Conservation (phyloP, 805 yeast genomes). For the Candida adriatica region DNA sequence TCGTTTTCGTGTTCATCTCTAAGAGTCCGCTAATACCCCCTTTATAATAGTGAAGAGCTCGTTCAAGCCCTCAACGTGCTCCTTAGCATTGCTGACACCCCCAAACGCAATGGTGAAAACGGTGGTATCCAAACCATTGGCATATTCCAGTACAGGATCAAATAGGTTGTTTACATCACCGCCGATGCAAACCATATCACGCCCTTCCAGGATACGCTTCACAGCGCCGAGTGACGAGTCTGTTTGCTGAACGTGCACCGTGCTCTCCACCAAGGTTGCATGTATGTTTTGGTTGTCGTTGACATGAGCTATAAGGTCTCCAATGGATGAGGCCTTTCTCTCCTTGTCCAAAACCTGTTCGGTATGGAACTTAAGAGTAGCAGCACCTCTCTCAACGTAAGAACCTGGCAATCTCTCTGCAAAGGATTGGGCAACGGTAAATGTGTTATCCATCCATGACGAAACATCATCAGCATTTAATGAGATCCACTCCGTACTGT, state of each 20-base stretch:
- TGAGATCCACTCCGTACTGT: conserved; percentile 26
- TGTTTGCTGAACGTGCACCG: conserved; percentile 65
- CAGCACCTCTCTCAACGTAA: conserved; percentile 62
- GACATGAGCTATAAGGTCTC: conserved; percentile 79
- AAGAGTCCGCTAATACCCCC: conserved; percentile 3
- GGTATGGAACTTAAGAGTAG: conserved; percentile 70
- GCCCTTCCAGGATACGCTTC: conserved; percentile 4
- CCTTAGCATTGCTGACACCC: conserved; percentile 43
- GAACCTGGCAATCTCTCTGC: conserved; percentile 80
- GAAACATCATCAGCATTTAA: conserved; percentile 19
- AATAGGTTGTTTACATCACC: conserved; percentile 67
- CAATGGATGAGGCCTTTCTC: conserved; percentile 61
- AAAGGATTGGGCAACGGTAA: conserved; percentile 48
- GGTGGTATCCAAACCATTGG: conserved; percentile 38
- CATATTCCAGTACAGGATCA: conserved; percentile 56
- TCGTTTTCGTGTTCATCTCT: neutral
- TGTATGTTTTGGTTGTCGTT: conserved; percentile 58
- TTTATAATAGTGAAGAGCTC: conserved; percentile 51
- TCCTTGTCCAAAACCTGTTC: conserved; percentile 58
- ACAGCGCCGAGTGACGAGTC: conserved; percentile 53
- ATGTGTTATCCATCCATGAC: conserved; percentile 55
- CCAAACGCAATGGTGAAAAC: conserved; percentile 60
- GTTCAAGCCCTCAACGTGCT: conserved; percentile 61
- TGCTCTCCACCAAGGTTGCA: conserved; percentile 65
- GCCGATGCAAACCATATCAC: conserved; percentile 43